Evolutionary conservation across 1,284 basidiomycete genomes (phyloP).

Genomic region (Inonotus hispidus): DNA sequence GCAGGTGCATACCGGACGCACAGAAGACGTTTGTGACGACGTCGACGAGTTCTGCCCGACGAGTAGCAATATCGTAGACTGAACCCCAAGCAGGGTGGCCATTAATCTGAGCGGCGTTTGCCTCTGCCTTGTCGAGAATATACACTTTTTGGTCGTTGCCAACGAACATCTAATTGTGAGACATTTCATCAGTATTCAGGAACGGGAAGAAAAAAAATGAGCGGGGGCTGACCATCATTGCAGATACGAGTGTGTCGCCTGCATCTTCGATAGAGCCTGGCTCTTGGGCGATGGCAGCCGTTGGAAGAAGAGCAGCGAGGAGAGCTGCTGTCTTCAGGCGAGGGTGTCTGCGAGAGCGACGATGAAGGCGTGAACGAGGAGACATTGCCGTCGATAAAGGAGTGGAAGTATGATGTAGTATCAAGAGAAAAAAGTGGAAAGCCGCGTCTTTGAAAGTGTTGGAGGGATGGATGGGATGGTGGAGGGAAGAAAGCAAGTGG

Average conservation of each 20-base stretch:
- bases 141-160: slow-evolving; percentile 40
- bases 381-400: not conserved
- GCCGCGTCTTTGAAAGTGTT: not conserved
- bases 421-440: not conserved
- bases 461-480: not conserved
- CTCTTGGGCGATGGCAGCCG: slow-evolving; percentile 16
- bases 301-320: slow-evolving; percentile 10
- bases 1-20: slow-evolving; percentile 66
- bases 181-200: not conserved
- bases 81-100: slow-evolving; percentile 38
- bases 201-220: too few relatives aligned
- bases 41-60: slow-evolving; percentile 56
- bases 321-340: slow-evolving; percentile 7
- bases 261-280: slow-evolving; percentile 20
- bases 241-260: slow-evolving; percentile 21
- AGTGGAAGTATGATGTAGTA: not conserved
- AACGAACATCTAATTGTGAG: slow-evolving; percentile 36
- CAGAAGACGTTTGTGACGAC: slow-evolving; percentile 81
- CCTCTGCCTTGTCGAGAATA: slow-evolving; percentile 46
- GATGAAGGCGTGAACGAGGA: not conserved
- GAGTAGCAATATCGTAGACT: slow-evolving; percentile 48
- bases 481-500: not conserved
- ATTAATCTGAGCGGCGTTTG: slow-evolving; percentile 46
- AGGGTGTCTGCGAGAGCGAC: not conserved
- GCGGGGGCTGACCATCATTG: slow-evolving; percentile 22